Evolutionary conservation across 495 filamentous ascomycete species (phyloP).

Genomic region (Thozetella sp.): DNA sequence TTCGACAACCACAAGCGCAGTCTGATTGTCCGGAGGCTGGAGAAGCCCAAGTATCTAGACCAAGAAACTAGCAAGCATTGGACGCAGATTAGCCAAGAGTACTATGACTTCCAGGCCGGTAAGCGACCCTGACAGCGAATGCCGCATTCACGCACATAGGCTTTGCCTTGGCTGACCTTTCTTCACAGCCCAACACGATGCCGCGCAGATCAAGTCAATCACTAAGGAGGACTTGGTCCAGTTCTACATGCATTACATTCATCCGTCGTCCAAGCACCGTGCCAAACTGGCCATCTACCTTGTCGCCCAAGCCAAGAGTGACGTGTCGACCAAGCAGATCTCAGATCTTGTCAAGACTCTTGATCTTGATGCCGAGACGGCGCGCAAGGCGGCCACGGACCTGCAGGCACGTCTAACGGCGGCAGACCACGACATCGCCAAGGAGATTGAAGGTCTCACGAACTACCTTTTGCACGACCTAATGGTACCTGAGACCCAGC

Average conservation of each 20-base stretch:
- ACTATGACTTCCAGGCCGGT: slow-evolving; percentile 87
- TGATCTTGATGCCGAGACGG: slow-evolving; percentile 12
- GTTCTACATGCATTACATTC: slow-evolving; percentile 79
- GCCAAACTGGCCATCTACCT: slow-evolving; percentile 85
- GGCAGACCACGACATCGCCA: slow-evolving; percentile 26
- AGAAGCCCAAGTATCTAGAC: slow-evolving; percentile 89
- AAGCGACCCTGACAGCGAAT: slow-evolving; percentile 27
- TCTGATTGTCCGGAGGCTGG: slow-evolving; percentile 82
- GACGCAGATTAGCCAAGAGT: slow-evolving; percentile 82
- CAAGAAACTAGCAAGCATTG: slow-evolving; percentile 85
- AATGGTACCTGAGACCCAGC: slow-evolving; percentile 32
- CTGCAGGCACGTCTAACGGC: slow-evolving; percentile 32
- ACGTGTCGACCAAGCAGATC: slow-evolving; percentile 52
- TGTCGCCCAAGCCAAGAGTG: slow-evolving; percentile 65
- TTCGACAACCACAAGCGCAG: slow-evolving; percentile 92
- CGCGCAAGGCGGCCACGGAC: slow-evolving; percentile 26
- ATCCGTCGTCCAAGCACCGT: slow-evolving; percentile 69
- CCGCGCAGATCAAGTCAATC: slow-evolving; percentile 69
- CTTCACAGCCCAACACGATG: slow-evolving; percentile 69
- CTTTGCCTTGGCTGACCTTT: not conserved
- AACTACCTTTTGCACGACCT: slow-evolving; percentile 32
- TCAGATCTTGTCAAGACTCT: slow-evolving; percentile 46
- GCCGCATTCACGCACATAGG: slow-evolving; percentile 14
- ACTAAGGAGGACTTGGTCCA: slow-evolving; percentile 77
- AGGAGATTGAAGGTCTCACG: slow-evolving; percentile 32